phyloP scores from a whole-genome alignment of 306 rosid genomes.

The Oemleria cerasiformis region DNA sequence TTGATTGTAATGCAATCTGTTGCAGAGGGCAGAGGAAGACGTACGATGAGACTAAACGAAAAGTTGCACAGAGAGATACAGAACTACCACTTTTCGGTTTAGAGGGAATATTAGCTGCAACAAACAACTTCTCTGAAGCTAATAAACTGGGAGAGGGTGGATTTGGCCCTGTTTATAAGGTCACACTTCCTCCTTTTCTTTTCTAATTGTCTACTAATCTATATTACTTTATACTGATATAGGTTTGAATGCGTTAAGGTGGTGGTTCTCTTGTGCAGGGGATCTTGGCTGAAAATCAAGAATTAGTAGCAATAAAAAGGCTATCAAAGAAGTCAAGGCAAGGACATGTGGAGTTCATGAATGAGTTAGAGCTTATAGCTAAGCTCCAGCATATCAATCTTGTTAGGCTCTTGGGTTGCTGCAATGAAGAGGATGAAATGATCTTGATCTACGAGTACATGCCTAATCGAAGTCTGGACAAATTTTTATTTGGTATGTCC shows the following conservation, averaged over 20 bases:
- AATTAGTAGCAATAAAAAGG: constrained; percentile 44
- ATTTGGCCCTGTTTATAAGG: constrained; percentile 60
- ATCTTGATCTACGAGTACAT: constrained; percentile 46
- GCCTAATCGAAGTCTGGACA: constrained; percentile 52
- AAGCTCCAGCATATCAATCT: constrained; percentile 53
- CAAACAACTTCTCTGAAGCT: constrained; percentile 46
- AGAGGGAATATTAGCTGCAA: constrained; percentile 34
- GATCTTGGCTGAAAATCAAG: constrained; percentile 25
- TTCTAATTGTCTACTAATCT: not conserved
- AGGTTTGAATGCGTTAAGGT: not conserved
- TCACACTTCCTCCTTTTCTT: not conserved
- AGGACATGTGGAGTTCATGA: constrained; percentile 49
- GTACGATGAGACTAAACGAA: constrained; percentile 16
- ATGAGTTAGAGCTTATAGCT: constrained; percentile 43
- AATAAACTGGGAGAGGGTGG: constrained; percentile 59
- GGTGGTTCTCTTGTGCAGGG: constrained; percentile 20
- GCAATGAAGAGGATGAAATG: constrained; percentile 39
- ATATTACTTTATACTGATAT: not conserved
- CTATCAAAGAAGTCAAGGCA: constrained; percentile 41
- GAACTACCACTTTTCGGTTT: constrained; percentile 39
- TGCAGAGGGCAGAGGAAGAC: not conserved
- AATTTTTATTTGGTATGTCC: constrained; percentile 39
- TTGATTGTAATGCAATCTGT: not conserved
- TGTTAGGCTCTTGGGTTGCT: constrained; percentile 44
- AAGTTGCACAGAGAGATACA: constrained; percentile 25